These are phyloP conservation scores for Globisporangium barbulae DNA, from an alignment of 352 stramenopile species.

Conservation along the genomic window DNA sequence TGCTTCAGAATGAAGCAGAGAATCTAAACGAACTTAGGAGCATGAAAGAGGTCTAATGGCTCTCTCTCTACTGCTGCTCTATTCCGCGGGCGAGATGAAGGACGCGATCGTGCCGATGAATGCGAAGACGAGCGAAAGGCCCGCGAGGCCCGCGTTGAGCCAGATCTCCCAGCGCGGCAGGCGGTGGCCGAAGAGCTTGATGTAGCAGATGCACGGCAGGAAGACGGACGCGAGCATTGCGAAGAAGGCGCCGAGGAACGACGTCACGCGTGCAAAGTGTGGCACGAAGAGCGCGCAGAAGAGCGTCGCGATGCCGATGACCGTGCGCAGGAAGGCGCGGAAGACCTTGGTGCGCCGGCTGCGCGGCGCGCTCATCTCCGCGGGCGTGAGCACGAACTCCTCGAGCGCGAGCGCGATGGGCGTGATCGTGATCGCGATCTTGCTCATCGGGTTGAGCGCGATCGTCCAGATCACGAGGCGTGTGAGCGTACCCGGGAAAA, in stretches of 20 bases:
- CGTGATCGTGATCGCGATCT: slow-evolving; percentile 85
- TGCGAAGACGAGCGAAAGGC: slow-evolving; percentile 63
- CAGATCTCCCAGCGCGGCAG: slow-evolving; percentile 46
- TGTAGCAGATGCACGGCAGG: slow-evolving; percentile 80
- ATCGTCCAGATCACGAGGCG: slow-evolving; percentile 78
- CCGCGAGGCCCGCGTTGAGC: slow-evolving; percentile 54
- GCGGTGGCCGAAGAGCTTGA: slow-evolving; percentile 71
- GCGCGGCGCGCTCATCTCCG: slow-evolving; percentile 29
- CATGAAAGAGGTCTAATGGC: slow-evolving; percentile 1
- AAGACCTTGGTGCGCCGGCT: slow-evolving; percentile 40
- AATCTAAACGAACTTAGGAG: not conserved
- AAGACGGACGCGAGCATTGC: slow-evolving; percentile 83
- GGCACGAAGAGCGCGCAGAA: slow-evolving; percentile 73
- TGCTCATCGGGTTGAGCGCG: slow-evolving; percentile 85
- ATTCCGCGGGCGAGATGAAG: slow-evolving; percentile 62
- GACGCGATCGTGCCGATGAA: slow-evolving; percentile 75
- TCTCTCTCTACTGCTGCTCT: slow-evolving; percentile 4
- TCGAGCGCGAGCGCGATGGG: slow-evolving; percentile 74
- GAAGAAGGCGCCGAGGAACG: slow-evolving; percentile 84
- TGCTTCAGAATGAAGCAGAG: not conserved
- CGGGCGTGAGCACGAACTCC: slow-evolving; percentile 57
- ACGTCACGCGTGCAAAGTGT: slow-evolving; percentile 81
- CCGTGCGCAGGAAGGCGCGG: slow-evolving; percentile 61
- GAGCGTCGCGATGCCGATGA: slow-evolving; percentile 47
- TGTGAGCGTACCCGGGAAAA: slow-evolving; percentile 58